Conservation (phyloP, 345 rosid genomes). For the Populus deltoides region DNA sequence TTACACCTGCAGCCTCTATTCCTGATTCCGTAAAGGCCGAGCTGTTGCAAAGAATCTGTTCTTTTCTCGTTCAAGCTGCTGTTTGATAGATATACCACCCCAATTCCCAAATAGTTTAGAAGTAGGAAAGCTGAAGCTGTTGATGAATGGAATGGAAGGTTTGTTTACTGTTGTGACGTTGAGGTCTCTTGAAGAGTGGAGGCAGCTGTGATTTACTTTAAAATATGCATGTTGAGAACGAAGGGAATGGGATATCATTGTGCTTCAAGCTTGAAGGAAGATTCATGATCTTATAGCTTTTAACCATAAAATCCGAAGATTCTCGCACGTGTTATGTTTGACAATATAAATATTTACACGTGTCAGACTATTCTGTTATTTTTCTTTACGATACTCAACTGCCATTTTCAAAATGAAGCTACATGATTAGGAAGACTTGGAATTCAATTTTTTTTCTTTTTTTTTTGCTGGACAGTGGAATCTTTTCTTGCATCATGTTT, state of each 20-base stretch:
- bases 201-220: neutral
- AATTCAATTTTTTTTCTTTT: neutral
- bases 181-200: neutral
- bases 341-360: neutral
- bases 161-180: neutral
- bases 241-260: neutral
- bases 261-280: neutral
- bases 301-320: neutral
- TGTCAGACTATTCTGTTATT: neutral
- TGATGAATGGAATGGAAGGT: conserved; percentile 4
- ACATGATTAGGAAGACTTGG: neutral
- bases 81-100: conserved; percentile 28
- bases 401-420: neutral
- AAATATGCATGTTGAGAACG: neutral
- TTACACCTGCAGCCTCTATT: conserved; percentile 50
- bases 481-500: neutral
- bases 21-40: conserved; percentile 73
- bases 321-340: neutral
- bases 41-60: conserved; percentile 57
- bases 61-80: conserved; percentile 46
- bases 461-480: neutral
- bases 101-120: conserved; percentile 1
- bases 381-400: neutral
- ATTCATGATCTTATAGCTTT: neutral
- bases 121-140: neutral